Evolutionary conservation across 192 early-diverging fungal genomes (phyloP).

Genomic region (Coemansia sp.): DNA sequence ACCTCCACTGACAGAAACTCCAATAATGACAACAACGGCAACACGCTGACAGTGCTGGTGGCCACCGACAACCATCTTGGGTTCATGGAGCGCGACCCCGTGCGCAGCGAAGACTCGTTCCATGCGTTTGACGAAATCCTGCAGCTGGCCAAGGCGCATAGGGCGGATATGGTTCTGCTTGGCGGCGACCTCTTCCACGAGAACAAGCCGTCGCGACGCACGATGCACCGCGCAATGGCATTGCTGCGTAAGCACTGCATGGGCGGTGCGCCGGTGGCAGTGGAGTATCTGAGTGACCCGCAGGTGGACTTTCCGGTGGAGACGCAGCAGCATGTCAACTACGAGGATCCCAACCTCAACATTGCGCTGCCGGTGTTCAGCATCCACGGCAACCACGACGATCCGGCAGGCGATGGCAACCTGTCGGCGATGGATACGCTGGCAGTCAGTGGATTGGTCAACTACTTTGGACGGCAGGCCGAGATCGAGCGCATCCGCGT

Average conservation of each 20-base stretch:
- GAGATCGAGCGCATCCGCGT: slow-evolving; percentile 76
- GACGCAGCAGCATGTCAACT: slow-evolving; percentile 72
- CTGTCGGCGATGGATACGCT: slow-evolving; percentile 84
- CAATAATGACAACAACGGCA: slow-evolving; percentile 3
- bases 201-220: slow-evolving; percentile 83
- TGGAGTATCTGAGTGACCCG: slow-evolving; percentile 81
- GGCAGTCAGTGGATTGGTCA: slow-evolving; percentile 75
- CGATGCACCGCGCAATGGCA: slow-evolving; percentile 67
- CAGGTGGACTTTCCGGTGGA: slow-evolving; percentile 63
- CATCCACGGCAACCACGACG: slow-evolving; percentile 98
- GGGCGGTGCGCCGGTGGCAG: slow-evolving; percentile 64
- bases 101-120: slow-evolving; percentile 84
- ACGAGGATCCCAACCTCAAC: slow-evolving; percentile 85
- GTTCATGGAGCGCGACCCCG: slow-evolving; percentile 86
- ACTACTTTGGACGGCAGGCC: slow-evolving; percentile 85
- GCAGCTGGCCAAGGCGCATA: slow-evolving; percentile 57
- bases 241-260: slow-evolving; percentile 69
- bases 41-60: slow-evolving; percentile 63
- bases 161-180: slow-evolving; percentile 89
- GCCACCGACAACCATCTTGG: slow-evolving; percentile 96
- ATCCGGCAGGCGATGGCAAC: slow-evolving; percentile 84
- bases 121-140: slow-evolving; percentile 89
- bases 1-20: background rate
- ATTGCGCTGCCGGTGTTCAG: slow-evolving; percentile 86
- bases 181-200: slow-evolving; percentile 98